Percentiles rank a stretch among this genome's conserved stretches.
Conservation (phyloP, 2,329 filamentous ascomycete species). For the Paraphaeosphaeria minitans region DNA sequence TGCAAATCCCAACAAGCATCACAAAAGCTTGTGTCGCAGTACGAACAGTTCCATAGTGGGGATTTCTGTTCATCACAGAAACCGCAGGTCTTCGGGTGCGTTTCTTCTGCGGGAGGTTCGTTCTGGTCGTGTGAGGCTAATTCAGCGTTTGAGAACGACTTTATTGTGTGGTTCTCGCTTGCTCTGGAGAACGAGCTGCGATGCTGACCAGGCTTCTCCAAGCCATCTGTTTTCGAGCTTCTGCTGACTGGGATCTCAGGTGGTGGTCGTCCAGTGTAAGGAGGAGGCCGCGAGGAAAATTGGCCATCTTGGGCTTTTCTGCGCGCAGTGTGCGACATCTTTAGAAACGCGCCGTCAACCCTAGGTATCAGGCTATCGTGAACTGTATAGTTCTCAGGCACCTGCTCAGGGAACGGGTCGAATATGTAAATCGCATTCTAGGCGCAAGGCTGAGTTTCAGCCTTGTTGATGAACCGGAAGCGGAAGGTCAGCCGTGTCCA, state of each 20-base stretch:
- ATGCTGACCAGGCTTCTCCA: not conserved
- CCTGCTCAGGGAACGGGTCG: not conserved
- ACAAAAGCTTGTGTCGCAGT: slow-evolving; percentile 13
- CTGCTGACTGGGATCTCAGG: not conserved
- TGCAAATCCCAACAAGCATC: slow-evolving; percentile 11
- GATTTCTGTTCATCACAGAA: not conserved
- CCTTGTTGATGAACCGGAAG: not conserved
- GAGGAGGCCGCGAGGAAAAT: not conserved
- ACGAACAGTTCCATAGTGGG: not conserved
- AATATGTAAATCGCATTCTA: not conserved
- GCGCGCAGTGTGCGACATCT: not conserved
- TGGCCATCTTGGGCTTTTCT: not conserved
- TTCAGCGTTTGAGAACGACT: not conserved
- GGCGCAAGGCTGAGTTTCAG: not conserved
- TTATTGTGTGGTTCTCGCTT: not conserved
- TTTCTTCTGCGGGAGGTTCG: not conserved
- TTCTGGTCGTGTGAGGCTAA: not conserved
- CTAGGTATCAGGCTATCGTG: not conserved
- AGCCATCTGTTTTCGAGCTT: not conserved
- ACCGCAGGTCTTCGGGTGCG: not conserved
- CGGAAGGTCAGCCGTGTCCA: not conserved
- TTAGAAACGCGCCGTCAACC: not conserved
- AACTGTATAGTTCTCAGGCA: not conserved
- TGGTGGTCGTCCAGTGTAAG: not conserved
- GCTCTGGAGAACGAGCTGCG: not conserved